Conservation (phyloP, 495 filamentous ascomycete genomes). For the Wilcoxina mikolae region DNA sequence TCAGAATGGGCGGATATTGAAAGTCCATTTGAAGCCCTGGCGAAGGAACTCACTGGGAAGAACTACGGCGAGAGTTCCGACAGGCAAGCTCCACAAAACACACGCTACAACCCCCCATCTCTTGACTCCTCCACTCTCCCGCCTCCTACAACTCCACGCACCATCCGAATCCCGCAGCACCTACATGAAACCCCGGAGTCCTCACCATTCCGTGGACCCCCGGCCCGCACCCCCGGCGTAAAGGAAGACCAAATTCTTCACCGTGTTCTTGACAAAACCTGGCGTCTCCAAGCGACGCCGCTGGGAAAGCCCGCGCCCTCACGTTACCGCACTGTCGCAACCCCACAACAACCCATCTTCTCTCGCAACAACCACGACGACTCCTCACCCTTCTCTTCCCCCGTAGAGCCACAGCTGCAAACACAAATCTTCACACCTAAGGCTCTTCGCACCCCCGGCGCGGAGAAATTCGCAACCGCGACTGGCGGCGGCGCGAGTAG, state of each 20-base stretch:
- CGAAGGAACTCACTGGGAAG: conserved; percentile 20
- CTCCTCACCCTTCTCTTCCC: conserved; percentile 60
- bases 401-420: conserved; percentile 24
- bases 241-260: conserved; percentile 63
- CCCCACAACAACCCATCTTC: conserved; percentile 38
- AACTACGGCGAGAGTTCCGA: conserved; percentile 12
- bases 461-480: conserved; percentile 41
- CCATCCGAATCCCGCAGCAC: not conserved
- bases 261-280: conserved; percentile 80
- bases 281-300: conserved; percentile 82
- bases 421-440: conserved; percentile 9
- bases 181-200: conserved; percentile 19
- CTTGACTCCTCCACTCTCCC: conserved; percentile 6
- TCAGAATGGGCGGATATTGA: conserved; percentile 45
- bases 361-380: conserved; percentile 40
- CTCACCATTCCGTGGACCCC: conserved; percentile 34
- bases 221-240: conserved; percentile 27
- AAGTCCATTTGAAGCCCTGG: conserved; percentile 38
- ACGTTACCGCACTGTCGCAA: conserved; percentile 31
- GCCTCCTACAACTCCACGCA: conserved; percentile 16
- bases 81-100: conserved; percentile 25
- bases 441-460: not conserved
- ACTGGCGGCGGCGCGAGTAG: conserved; percentile 33
- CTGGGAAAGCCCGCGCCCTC: conserved; percentile 35
- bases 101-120: conserved; percentile 30